These are phyloP conservation scores for Gilbertella persicaria DNA, from an alignment of 371 early-diverging fungal species.

Conservation along the genomic window DNA sequence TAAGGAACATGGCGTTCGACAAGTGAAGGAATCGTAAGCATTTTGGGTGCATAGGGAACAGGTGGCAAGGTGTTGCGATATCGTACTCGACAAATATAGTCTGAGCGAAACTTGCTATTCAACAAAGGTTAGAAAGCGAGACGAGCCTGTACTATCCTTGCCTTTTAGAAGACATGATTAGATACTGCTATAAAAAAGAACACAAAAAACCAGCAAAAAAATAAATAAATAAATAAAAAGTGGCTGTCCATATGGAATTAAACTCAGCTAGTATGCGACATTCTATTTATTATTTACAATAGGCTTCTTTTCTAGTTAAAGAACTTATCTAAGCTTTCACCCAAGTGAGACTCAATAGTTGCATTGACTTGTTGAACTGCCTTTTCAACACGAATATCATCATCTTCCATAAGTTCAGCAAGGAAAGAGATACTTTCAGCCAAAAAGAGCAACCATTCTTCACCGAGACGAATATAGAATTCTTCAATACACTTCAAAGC, in stretches of 20 bases:
- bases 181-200: background rate
- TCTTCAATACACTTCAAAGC: constrained; percentile 75
- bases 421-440: constrained; percentile 96
- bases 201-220: background rate
- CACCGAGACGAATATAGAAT: constrained; percentile 84
- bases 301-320: constrained; percentile 53
- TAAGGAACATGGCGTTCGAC: constrained; percentile 65
- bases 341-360: constrained; percentile 85
- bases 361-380: constrained; percentile 81
- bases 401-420: constrained; percentile 93
- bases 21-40: constrained; percentile 63
- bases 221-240: background rate
- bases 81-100: constrained; percentile 77
- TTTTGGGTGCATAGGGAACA: constrained; percentile 83
- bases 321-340: constrained; percentile 84
- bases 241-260: background rate
- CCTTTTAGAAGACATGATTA: constrained; percentile 22
- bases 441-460: constrained; percentile 88
- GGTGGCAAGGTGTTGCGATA: constrained; percentile 81
- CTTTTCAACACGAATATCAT: constrained; percentile 77
- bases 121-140: background rate
- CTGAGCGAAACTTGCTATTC: constrained; percentile 64
- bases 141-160: background rate
- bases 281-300: constrained; percentile 8
- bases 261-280: background rate